Base-by-base conservation (phyloP, 768 basidiomycete genomes). In the Albatrellus ellisii region DNA sequence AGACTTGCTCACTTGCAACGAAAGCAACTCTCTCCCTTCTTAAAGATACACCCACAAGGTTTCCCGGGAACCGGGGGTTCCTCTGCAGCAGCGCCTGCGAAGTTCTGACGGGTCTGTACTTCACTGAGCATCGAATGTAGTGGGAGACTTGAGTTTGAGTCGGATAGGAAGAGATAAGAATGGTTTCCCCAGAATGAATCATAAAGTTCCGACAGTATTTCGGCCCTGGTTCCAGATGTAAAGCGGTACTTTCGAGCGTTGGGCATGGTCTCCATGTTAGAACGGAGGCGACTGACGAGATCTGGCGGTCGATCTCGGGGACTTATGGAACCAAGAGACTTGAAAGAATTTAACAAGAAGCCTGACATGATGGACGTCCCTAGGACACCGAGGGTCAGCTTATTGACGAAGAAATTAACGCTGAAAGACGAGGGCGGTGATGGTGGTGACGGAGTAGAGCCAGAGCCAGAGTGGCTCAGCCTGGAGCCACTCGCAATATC, bases 21-120 rank as follows among this genome's bases (percentile, higher is more conserved):
- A 60, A 91, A 94, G 52, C 90, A 90, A 52, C 80, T 79, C 59
- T 95, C 90, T 17, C 90, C 90, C 52, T 85, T 85, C 59, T 77
- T 80, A 62, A 94, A 88, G 31, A 91, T 84, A 54, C 84, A 75
- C 2, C 78, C 82, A 55, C 90, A 94, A 0, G 80, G 72, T 47
- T 77, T 67, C 7, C 83, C 86, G n/a, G 78, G 79, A 14, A 72
- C 59, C 0, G 75, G 55, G 7, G 69, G 69, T 20, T 76, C 73
- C 22, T 75, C 71, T 45, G 69, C 69, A n/a, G 72, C 77, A 7
- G 72, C 75, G 8, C 75, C 77, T 0, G 62, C 63, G 47, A 75
- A 75, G 15, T 67, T 69, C 4, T 71, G 57, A 24, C 69, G 68
- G 18, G 65, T 60, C 60, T 90, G 87, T 25, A 79, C 73, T 41